Percentiles rank a stretch among this genome's conserved stretches.
Conservation (phyloP, 177 flowering plant genomes). For the Vitis hybrid region DNA sequence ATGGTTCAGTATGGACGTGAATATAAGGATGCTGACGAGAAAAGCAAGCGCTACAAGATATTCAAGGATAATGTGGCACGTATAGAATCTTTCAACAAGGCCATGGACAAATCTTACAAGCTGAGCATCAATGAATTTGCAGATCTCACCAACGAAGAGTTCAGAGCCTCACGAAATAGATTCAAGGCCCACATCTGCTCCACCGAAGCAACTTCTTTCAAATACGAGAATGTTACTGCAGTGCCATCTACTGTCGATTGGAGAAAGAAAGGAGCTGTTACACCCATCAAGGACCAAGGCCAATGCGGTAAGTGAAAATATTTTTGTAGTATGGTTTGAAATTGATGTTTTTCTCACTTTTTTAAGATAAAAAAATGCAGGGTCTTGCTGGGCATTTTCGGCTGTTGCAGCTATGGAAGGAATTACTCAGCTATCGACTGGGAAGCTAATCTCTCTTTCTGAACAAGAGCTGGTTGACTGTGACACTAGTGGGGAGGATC, state of each 20-base stretch:
- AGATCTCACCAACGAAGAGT: conserved; percentile 21
- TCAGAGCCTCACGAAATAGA: conserved; percentile 12
- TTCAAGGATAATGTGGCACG: conserved; percentile 13
- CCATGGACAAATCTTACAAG: conserved; percentile 19
- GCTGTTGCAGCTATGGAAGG: conserved; percentile 43
- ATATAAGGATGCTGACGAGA: conserved; percentile 8
- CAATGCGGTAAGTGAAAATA: conserved; percentile 19
- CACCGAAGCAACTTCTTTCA: conserved; percentile 7
- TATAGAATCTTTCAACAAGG: conserved; percentile 20
- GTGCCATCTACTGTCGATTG: conserved; percentile 20
- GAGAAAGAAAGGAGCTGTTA: conserved; percentile 26
- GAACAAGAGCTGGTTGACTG: conserved; percentile 41
- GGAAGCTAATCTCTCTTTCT: conserved; percentile 29
- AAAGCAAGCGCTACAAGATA: conserved; percentile 7
- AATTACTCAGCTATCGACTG: conserved; percentile 20
- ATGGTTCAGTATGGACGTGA: conserved; percentile 16
- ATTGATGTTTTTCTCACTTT: too few relatives aligned
- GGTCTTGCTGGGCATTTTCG: conserved; percentile 30
- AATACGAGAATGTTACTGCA: conserved; percentile 12
- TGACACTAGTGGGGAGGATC: conserved; percentile 13
- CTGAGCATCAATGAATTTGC: conserved; percentile 26
- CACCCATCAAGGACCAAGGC: conserved; percentile 27
- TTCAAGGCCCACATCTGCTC: conserved; percentile 6
- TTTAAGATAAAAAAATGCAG: neutral
- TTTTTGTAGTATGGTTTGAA: too few relatives aligned